A percentile compares a stretch with the other conserved stretches of the same genome.
These are phyloP conservation scores for Mediolabrus comicus DNA, from an alignment of 108 stramenopile genomes.

Conservation along the genomic window DNA sequence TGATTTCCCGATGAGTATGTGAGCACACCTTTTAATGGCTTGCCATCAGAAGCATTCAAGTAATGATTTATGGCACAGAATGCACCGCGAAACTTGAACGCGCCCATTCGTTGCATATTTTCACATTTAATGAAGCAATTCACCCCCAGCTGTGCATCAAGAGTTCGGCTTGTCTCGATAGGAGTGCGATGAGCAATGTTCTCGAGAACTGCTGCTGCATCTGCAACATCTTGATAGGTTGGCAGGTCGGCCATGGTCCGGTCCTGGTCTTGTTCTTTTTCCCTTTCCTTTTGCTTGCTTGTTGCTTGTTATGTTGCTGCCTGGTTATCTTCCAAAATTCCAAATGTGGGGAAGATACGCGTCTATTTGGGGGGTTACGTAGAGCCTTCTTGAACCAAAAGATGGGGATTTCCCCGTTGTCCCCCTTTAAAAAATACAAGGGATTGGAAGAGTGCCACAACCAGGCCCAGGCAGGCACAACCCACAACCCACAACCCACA, in stretches of 20 bases:
- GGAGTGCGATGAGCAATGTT: slow-evolving; percentile 33
- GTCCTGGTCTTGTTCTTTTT: too few species aligned
- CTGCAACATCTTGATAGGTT: slow-evolving; percentile 33
- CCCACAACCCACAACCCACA: too few species aligned
- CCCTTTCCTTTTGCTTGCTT: too few species aligned
- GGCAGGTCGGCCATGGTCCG: slow-evolving; percentile 13
- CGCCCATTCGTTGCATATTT: slow-evolving; percentile 47
- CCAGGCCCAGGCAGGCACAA: too few species aligned
- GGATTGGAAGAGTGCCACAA: too few species aligned
- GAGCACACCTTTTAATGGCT: slow-evolving; percentile 20
- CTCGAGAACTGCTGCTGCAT: slow-evolving; percentile 23
- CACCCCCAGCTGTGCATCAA: slow-evolving; percentile 33
- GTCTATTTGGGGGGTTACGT: too few species aligned
- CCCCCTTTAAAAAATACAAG: too few species aligned
- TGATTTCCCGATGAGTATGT: slow-evolving; percentile 51
- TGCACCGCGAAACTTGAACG: slow-evolving; percentile 45
- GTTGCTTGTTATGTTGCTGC: too few species aligned
- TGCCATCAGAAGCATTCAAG: slow-evolving; percentile 1
- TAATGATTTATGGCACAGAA: slow-evolving; percentile 33
- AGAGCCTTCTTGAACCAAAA: too few species aligned
- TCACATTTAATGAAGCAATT: slow-evolving; percentile 34
- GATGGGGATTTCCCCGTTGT: too few species aligned
- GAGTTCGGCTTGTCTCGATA: slow-evolving; percentile 34
- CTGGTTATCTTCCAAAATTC: not conserved
- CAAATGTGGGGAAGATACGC: too few species aligned